A percentile compares a stretch with the other conserved stretches of the same genome.
These are phyloP conservation scores for Barnettozyma hawaiiensis DNA, from an alignment of 1,139 yeast genomes.

Conservation along the genomic window DNA sequence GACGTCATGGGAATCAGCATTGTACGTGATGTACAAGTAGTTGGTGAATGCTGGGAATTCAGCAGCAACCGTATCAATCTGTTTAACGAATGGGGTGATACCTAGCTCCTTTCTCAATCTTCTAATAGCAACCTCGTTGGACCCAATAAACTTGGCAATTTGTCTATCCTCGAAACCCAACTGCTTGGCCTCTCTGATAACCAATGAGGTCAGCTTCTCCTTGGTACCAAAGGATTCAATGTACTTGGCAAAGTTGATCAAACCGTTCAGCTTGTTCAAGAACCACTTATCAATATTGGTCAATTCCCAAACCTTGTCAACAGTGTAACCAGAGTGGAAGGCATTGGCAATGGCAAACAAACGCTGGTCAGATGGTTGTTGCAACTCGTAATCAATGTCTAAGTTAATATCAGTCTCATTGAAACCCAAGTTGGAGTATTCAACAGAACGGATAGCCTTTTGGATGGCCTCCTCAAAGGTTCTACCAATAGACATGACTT, in stretches of 20 bases:
- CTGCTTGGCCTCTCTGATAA: constrained; percentile 87
- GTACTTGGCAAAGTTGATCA: constrained; percentile 63
- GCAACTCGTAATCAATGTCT: constrained; percentile 85
- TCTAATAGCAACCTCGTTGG: constrained; percentile 92
- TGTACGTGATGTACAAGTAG: constrained; percentile 91
- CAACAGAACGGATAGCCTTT: constrained; percentile 95
- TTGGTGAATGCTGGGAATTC: constrained; percentile 98
- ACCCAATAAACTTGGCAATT: constrained; percentile 82
- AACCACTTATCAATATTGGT: constrained; percentile 98
- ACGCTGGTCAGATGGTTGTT: constrained; percentile 95
- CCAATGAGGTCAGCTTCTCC: constrained; percentile 53
- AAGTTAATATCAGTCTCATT: constrained; percentile 77
- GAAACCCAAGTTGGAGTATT: constrained; percentile 92
- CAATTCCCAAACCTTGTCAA: constrained; percentile 85
- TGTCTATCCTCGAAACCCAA: constrained; percentile 97
- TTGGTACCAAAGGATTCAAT: constrained; percentile 55
- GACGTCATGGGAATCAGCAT: constrained; percentile 86
- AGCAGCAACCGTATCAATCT: constrained; percentile 98
- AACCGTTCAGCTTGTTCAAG: constrained; percentile 73
- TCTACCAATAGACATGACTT: constrained; percentile 97
- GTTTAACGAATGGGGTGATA: constrained; percentile 89
- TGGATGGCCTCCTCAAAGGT: constrained; percentile 98
- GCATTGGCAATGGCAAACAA: constrained; percentile 97
- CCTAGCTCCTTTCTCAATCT: constrained; percentile 86
- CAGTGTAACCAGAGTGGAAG: constrained; percentile 75